Base-by-base conservation (phyloP, 1,284 basidiomycete species). In the Volvariella volvacea region DNA sequence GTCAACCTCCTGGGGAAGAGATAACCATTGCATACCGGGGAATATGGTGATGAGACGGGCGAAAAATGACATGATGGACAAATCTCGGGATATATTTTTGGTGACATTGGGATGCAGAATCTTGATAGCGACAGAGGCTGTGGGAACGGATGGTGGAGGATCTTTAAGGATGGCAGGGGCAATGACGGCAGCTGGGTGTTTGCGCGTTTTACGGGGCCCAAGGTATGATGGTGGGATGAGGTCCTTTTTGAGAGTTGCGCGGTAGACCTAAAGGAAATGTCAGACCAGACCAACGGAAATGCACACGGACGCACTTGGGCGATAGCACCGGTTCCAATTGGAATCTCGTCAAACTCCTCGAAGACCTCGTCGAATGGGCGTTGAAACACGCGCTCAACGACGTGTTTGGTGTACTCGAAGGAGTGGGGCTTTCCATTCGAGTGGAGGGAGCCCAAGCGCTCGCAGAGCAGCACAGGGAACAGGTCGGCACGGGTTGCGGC, bases 321-420 rank as follows among this genome's bases (percentile, higher is more conserved):
- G 45, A 99, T 97, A 4, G 96, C 95, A 34, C 96, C 96, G n/a
- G 89, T 90, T 3, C 96, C 96, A 45, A 99, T 93, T 1, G 96
- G 94, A 22, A 66, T 73, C 48, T 83, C 74, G 38, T 89, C 82
- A 57, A 99, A 99, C 47, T 89, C 80, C 55, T 92, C 90, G 54
- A 99, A 99, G 17, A 98, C 89, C 31, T 97, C 78, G 12, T 87
- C 74, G 58, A 99, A 96, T 1, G 79, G 76, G 37, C 78, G 68
- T 43, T 81, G 77, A 61, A 99, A 99, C 15, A 92, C 89, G 14
- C 72, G 68, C 60, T 96, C 88, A 50, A 99, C 83, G 41, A 92
- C 84, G 21, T 68, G 63, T 55, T 83, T 88, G 3, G 96, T 99
- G 62, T 98, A 85, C 16, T 61, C 56, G 49, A 98, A 67, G 1